Conservation (phyloP, 768 basidiomycete genomes). For the Goffeauzyma gilvescens region DNA sequence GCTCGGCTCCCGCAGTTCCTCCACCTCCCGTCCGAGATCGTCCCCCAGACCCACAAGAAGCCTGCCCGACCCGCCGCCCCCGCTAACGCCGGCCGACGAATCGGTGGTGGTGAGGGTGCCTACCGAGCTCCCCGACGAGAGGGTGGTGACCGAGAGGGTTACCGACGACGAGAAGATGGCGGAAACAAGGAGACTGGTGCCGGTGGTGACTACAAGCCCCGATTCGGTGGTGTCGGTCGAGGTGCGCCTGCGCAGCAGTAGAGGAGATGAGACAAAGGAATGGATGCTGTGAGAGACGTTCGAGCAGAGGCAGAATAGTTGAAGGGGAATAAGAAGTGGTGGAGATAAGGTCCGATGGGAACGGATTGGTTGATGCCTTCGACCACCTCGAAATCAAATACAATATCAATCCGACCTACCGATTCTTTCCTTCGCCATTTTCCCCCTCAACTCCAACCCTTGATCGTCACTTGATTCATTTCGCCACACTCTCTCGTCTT, state of each 20-base stretch:
- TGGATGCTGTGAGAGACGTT: too few relatives aligned
- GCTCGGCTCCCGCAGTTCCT: conserved; percentile 41
- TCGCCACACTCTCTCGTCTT: too few relatives aligned
- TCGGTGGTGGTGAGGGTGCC: conserved; percentile 53
- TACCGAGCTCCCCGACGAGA: conserved; percentile 78
- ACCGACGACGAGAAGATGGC: conserved; percentile 43
- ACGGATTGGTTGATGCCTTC: too few relatives aligned
- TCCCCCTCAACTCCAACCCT: too few relatives aligned
- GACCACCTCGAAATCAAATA: too few relatives aligned
- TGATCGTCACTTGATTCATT: too few relatives aligned
- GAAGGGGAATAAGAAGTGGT: too few relatives aligned
- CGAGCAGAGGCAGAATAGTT: too few relatives aligned
- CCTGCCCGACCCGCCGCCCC: conserved; percentile 57
- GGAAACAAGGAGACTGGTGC: conserved; percentile 71
- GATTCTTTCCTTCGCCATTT: too few relatives aligned
- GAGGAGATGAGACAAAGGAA: too few relatives aligned
- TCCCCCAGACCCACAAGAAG: conserved; percentile 95
- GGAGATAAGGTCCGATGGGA: too few relatives aligned
- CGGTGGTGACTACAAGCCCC: conserved; percentile 68
- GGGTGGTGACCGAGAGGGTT: conserved; percentile 53
- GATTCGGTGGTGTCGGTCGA: conserved; percentile 50
- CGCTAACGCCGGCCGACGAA: conserved; percentile 49
- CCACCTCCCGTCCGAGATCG: conserved; percentile 85
- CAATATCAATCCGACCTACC: too few relatives aligned
- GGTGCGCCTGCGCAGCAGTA: conserved; percentile 67